Evolutionary conservation across 148 eudicot genomes (phyloP).

Genomic region (Rheum nobile): DNA sequence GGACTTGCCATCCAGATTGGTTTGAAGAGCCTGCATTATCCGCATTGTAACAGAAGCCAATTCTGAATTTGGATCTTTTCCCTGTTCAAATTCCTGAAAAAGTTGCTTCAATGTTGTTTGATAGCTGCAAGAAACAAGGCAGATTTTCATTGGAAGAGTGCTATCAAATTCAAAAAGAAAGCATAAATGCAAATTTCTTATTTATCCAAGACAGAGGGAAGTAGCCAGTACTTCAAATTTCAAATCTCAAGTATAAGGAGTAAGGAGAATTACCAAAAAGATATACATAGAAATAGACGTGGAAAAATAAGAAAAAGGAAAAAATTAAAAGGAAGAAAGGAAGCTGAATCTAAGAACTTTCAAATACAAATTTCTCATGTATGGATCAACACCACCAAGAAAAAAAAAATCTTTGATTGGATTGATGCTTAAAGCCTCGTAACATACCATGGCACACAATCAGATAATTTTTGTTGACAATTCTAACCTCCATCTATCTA

Average conservation of each 20-base stretch:
- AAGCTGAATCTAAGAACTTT: background rate
- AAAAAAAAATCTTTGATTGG: background rate
- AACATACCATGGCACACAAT: background rate
- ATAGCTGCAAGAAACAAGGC: slow-evolving; percentile 33
- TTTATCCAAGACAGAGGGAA: background rate
- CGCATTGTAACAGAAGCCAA: slow-evolving; percentile 86
- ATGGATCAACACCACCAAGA: background rate
- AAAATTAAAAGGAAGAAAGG: background rate
- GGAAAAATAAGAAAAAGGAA: too few species aligned
- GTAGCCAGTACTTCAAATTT: background rate
- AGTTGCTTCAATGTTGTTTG: slow-evolving; percentile 98
- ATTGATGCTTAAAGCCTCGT: background rate
- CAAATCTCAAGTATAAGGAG: background rate
- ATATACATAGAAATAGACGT: background rate
- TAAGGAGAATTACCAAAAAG: background rate
- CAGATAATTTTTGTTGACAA: background rate
- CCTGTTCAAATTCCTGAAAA: slow-evolving; percentile 79
- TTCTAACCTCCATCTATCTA: background rate
- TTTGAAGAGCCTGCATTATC: slow-evolving; percentile 98
- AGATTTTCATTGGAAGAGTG: background rate
- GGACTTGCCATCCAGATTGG: slow-evolving; percentile 92
- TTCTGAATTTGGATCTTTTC: slow-evolving; percentile 67
- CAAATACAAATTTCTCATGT: background rate
- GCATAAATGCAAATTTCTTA: background rate
- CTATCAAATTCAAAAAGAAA: background rate